Evolutionary conservation across 208 protist genomes (phyloP), one percentile per base, ranked within the genome.

Genomic region (Leishmania turanica): DNA sequence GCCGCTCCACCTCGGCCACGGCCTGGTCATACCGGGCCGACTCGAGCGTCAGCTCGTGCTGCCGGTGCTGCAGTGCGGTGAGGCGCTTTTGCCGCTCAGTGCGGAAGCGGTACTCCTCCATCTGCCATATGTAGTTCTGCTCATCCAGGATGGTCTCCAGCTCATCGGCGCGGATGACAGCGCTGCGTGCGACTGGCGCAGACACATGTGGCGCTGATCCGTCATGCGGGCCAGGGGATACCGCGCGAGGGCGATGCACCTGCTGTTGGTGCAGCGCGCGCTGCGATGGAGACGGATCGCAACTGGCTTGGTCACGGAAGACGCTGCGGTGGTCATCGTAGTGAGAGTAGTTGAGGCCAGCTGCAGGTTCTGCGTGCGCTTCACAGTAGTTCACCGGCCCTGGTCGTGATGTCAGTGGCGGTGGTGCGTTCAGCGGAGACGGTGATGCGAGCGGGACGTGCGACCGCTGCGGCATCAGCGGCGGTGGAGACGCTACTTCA

Each of bases 51-150:
- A 88, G 31, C 73, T 90, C 84, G 4, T 69, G 79, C 53, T 87
- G 82, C 0, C 78, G 81, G 19, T 77, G 72, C 73, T 89, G 82
- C 73, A 93, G 68, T 6, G 83, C 80, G 2, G 45, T 72, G 3
- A 77, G 58, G 5, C 84, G 84, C 42, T 82, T 79, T 64, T 88
- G 84, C 7, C 91, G 84, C 79, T 95, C 91, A 3, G 88, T 93
- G 53, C 90, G 77, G 69, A 95, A 95, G 60, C 90, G 91, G 45
- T 87, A 82, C 37, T 85, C 88, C 83, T 95, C 91, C 89, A 93
- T 93, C 42, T 81, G 65, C 91, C 91, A 95, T 11, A 87, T 74
- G 82, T 93, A 87, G 7, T 95, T 86, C 56, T 84, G 77, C 75
- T 92, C 84, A 7, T 83, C 85, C 17, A 92, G 60, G 11, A 86